phyloP scores from a whole-genome alignment of 352 stramenopile species.

The Phytophthora hybrid region DNA sequence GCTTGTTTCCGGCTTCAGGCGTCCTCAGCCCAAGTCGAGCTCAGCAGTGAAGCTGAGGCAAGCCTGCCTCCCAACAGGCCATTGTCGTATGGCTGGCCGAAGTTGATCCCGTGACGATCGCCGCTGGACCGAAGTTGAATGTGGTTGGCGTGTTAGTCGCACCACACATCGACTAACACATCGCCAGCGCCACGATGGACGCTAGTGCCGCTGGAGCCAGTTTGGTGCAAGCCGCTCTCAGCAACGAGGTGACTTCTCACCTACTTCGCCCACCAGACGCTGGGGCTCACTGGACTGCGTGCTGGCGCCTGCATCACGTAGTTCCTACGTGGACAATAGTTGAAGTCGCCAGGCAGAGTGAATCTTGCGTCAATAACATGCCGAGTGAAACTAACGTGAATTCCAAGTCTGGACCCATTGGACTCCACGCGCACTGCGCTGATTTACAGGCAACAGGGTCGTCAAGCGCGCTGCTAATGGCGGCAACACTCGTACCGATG shows the following conservation, averaged over 20 bases:
- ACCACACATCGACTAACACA: neutral
- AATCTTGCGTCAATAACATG: neutral
- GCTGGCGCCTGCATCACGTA: conserved; percentile 7
- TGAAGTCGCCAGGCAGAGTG: neutral
- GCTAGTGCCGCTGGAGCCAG: conserved; percentile 13
- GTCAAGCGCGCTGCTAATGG: neutral
- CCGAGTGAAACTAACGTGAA: neutral
- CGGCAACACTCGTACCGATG: neutral
- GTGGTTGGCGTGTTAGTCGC: conserved; percentile 5
- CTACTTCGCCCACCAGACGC: conserved; percentile 6
- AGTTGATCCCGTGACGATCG: conserved; percentile 21
- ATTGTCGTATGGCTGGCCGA: conserved; percentile 14
- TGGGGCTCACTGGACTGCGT: neutral
- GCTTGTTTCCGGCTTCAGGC: neutral
- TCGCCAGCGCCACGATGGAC: neutral
- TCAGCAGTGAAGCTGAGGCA: neutral
- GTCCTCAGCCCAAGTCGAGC: too few species aligned
- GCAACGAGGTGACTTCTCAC: neutral
- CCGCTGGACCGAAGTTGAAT: conserved; percentile 32
- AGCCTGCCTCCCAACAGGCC: conserved; percentile 12
- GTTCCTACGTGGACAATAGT: neutral
- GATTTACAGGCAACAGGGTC: conserved; percentile 10
- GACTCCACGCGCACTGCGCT: conserved; percentile 1
- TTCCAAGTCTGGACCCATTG: neutral
- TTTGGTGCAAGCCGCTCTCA: neutral